A percentile compares a stretch with the other conserved stretches of the same genome.
Conservation (phyloP, 805 yeast genomes). For the Hanseniaspora clermontiae region DNA sequence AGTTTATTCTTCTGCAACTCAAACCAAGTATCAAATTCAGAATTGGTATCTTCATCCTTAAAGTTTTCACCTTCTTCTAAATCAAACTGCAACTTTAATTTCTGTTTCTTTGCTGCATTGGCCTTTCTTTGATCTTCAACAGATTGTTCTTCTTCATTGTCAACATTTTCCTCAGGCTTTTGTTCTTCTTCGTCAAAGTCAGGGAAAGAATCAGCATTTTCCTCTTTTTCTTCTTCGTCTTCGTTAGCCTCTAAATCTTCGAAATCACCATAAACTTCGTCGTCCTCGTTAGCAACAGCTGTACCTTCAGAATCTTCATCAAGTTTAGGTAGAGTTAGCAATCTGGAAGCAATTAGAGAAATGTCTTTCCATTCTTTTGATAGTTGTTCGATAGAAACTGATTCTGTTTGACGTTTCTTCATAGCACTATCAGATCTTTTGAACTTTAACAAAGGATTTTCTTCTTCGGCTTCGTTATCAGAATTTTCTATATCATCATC, state of each 20-base stretch:
- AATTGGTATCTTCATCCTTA: slow-evolving; percentile 70
- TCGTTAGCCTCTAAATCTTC: slow-evolving; percentile 38
- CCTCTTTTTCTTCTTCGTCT: slow-evolving; percentile 37
- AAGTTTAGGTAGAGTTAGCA: slow-evolving; percentile 24
- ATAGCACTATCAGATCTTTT: slow-evolving; percentile 20
- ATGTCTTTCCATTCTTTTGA: slow-evolving; percentile 24
- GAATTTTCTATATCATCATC: slow-evolving; percentile 34
- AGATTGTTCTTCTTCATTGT: slow-evolving; percentile 32
- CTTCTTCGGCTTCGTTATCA: slow-evolving; percentile 34
- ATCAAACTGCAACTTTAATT: slow-evolving; percentile 78
- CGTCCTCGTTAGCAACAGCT: slow-evolving; percentile 31
- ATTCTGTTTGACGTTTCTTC: slow-evolving; percentile 27
- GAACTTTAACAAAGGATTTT: slow-evolving; percentile 13
- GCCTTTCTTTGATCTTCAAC: slow-evolving; percentile 63
- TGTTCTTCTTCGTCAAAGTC: slow-evolving; percentile 33
- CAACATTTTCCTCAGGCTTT: slow-evolving; percentile 22
- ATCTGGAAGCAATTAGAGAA: slow-evolving; percentile 24
- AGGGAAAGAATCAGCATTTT: slow-evolving; percentile 31
- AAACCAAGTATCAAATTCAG: slow-evolving; percentile 92
- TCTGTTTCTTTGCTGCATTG: slow-evolving; percentile 83
- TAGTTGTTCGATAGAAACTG: slow-evolving; percentile 25
- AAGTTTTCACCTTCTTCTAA: slow-evolving; percentile 49
- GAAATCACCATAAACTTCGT: slow-evolving; percentile 44
- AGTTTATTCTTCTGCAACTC: slow-evolving; percentile 93
- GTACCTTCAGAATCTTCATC: slow-evolving; percentile 24